Conservation (phyloP, 768 basidiomycete species). For the Asterophora lycoperdoides region DNA sequence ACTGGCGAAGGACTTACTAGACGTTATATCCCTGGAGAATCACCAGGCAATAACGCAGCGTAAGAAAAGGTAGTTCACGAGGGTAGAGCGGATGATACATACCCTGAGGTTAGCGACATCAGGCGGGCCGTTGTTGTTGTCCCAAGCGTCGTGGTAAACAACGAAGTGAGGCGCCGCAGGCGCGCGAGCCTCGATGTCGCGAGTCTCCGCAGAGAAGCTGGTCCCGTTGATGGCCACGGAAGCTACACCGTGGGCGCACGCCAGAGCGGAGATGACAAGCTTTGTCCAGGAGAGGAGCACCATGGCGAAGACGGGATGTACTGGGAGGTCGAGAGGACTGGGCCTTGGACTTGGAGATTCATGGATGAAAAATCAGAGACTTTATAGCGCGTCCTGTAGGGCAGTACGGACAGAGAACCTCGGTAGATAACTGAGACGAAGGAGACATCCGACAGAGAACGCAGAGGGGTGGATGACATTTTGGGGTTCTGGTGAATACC, state of each 20-base stretch:
- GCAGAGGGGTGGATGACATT: no score
- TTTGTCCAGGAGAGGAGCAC: slow-evolving; percentile 14
- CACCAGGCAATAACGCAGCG: not conserved
- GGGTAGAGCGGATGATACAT: not conserved
- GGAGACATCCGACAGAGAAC: no score
- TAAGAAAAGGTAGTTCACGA: not conserved
- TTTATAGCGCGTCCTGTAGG: no score
- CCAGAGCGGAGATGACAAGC: slow-evolving; percentile 14
- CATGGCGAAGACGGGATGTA: slow-evolving; percentile 2
- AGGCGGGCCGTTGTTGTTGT: slow-evolving; percentile 47
- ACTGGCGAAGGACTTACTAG: slow-evolving; percentile 34
- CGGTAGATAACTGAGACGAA: no score
- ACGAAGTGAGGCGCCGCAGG: slow-evolving; percentile 51
- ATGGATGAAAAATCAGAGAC: no score
- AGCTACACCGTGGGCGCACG: slow-evolving; percentile 10
- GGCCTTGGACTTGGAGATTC: no score
- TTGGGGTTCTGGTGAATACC: no score
- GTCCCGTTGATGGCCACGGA: slow-evolving; percentile 19
- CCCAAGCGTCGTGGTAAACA: slow-evolving; percentile 38
- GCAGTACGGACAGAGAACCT: no score
- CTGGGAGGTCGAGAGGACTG: no score
- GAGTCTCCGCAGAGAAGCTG: slow-evolving; percentile 17
- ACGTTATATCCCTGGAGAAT: slow-evolving; percentile 50
- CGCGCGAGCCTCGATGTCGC: slow-evolving; percentile 32
- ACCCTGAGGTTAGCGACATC: slow-evolving; percentile 41